Conservation (phyloP, 306 rosid genomes). For the Cucurbita moschata region DNA sequence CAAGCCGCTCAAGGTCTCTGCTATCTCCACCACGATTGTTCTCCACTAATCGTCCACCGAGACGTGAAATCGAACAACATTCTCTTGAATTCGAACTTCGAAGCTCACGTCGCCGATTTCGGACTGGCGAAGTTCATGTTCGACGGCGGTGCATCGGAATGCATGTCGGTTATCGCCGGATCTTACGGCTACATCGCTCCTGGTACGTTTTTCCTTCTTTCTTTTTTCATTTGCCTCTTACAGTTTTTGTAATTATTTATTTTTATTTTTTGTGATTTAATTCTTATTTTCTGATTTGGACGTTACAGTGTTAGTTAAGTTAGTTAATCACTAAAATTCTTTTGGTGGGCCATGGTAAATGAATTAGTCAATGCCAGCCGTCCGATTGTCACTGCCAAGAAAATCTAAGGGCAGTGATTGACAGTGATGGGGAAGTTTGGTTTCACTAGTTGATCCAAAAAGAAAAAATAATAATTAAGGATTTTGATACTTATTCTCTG, state of each 20-base stretch:
- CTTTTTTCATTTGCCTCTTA: not conserved
- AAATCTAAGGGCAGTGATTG: conserved; percentile 7
- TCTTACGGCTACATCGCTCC: conserved; percentile 95
- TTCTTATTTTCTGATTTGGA: not conserved
- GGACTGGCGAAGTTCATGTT: conserved; percentile 79
- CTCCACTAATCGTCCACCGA: conserved; percentile 65
- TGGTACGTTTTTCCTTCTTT: conserved; percentile 27
- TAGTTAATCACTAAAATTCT: not conserved
- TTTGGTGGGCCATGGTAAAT: not conserved
- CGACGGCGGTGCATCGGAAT: conserved; percentile 57
- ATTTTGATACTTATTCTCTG: no score
- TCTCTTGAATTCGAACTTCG: conserved; percentile 55
- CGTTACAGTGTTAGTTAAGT: conserved; percentile 1
- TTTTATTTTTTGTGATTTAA: not conserved
- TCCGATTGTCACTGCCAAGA: not conserved
- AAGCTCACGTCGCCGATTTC: conserved; percentile 83
- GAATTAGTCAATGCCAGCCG: not conserved
- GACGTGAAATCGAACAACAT: conserved; percentile 87
- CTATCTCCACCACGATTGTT: conserved; percentile 84
- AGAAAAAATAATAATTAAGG: no score
- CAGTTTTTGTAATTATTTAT: not conserved
- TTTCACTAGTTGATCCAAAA: not conserved
- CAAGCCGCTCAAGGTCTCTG: conserved; percentile 76
- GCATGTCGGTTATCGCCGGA: conserved; percentile 85
- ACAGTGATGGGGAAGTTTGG: not conserved